Evolutionary conservation across 495 filamentous ascomycete species (phyloP).

Genomic region (Lichina pygmaea): DNA sequence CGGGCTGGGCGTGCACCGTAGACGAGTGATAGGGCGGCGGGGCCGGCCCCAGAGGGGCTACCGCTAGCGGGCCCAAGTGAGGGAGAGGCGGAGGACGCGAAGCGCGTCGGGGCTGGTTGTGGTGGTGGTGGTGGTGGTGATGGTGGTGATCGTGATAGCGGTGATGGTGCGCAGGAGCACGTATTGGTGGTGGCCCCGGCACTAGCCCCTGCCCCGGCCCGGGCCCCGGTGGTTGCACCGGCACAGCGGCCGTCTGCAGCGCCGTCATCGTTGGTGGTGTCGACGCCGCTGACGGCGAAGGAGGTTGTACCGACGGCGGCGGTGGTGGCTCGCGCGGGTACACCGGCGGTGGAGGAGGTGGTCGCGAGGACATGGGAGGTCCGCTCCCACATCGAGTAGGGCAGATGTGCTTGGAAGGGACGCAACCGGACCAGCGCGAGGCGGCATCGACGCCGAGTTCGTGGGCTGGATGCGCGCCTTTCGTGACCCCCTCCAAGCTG

Average conservation of each 20-base stretch:
- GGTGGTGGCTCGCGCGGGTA: constrained; percentile 8
- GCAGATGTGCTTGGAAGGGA: neutral
- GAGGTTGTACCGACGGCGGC: constrained; percentile 5
- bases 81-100: neutral
- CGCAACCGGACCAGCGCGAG: neutral
- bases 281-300: constrained; percentile 8
- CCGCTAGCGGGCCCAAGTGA: neutral
- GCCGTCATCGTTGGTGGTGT: neutral
- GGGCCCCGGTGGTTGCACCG: neutral
- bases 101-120: neutral
- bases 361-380: constrained; percentile 6
- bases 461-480: too few species aligned
- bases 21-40: neutral
- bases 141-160: too few species aligned
- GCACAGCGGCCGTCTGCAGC: neutral
- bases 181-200: neutral
- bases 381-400: neutral
- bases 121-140: too few species aligned
- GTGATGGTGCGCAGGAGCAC: too few species aligned
- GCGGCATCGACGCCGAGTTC: neutral
- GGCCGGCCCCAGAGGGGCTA: neutral
- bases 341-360: constrained; percentile 10
- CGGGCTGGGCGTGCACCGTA: neutral
- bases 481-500: too few species aligned
- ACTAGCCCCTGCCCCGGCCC: too few species aligned